Base-by-base conservation (phyloP, 75 land plant species). In the Pinus taeda region DNA sequence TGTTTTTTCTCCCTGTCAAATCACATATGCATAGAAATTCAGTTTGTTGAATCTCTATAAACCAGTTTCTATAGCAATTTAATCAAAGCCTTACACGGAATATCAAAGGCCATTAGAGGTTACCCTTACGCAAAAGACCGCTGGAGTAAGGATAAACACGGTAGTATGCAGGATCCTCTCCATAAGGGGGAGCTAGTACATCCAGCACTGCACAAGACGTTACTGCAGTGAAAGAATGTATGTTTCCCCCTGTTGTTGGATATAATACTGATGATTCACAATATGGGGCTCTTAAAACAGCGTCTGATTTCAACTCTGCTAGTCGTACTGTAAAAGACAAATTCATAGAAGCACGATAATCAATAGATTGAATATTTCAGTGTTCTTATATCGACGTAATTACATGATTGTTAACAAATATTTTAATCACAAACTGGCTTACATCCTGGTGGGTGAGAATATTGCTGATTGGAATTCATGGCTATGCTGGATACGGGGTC, bases 141-240 rank as follows among this genome's bases (percentile, higher is more conserved):
- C 3, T 36, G 3, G 71, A 69, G 3, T 36, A 69, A 39, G 71
- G 71, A 69, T 39, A 20, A 11, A 37, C 3, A 7, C 15, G 15
- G n/a, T 69, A 69, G 20, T 69, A 69, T 20, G 49, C 8, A 45
- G 71, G 53, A 39, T 69, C 49, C 1, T 83, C 74, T 22, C 85
- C 82, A 79, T 91, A 91, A 3, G 91, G 89, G 1, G 91, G 91
- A 62, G 91, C 74, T 6, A 91, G 76, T 17, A 91, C 84, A 64
- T 91, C 91, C 56, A 91, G 67, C 6, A 91, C 78, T 6, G 93
- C 93, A 79, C 91, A 89, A n/a, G 93, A 83, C 53, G 86, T 83
- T 13, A 91, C 21, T 4, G 91, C 87, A 15, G 85, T 89, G 77
- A 91, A 91, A 8, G 89, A 85, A 76, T 91, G 93, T 15, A 91